phyloP scores from a whole-genome alignment of 768 basidiomycete species.

The Pleurotus citrinopileatus region DNA sequence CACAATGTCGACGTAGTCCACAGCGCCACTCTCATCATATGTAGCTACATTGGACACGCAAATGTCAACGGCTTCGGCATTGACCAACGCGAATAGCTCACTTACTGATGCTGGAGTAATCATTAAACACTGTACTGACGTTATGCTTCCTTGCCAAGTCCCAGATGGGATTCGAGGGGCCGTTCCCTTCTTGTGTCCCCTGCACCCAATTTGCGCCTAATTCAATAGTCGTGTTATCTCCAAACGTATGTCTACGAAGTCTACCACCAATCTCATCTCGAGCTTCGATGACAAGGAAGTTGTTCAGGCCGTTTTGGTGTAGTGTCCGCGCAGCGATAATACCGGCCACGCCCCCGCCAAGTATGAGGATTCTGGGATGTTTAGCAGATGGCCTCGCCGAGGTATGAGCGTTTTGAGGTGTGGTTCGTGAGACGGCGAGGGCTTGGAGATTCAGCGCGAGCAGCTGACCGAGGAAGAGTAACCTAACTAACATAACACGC shows the following conservation, averaged over 20 bases:
- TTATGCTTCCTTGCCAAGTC: constrained; percentile 54
- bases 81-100: constrained; percentile 9
- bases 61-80: background rate
- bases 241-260: constrained; percentile 47
- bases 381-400: background rate
- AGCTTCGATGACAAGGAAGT: constrained; percentile 62
- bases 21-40: constrained; percentile 48
- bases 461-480: too few species aligned
- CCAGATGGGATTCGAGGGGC: constrained; percentile 59
- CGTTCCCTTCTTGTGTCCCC: constrained; percentile 41
- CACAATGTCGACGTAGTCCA: constrained; percentile 46
- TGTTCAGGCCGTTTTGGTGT: constrained; percentile 47
- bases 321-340: constrained; percentile 63
- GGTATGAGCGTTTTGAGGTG: background rate
- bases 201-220: constrained; percentile 57
- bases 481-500: background rate
- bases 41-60: constrained; percentile 37
- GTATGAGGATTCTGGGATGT: constrained; percentile 44
- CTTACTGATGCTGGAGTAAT: constrained; percentile 45
- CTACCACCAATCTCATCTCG: constrained; percentile 60
- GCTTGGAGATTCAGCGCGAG: background rate
- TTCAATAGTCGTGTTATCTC: constrained; percentile 45
- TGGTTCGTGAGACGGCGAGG: background rate
- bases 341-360: constrained; percentile 67
- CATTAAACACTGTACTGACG: constrained; percentile 41